Evolutionary conservation across 805 yeast genomes (phyloP).

Genomic region (Zygosaccharomyces lentus): DNA sequence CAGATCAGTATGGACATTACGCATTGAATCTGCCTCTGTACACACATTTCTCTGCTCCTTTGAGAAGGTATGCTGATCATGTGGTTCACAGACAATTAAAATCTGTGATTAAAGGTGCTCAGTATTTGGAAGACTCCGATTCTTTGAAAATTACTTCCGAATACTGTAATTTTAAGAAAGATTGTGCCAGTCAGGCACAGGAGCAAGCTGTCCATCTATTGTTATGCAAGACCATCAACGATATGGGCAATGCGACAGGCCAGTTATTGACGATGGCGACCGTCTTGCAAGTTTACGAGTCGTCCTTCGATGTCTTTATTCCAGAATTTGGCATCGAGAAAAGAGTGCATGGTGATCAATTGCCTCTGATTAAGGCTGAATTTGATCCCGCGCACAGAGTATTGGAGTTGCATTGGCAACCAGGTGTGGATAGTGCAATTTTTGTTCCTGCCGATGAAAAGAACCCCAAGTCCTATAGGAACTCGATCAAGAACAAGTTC

Average conservation of each 20-base stretch:
- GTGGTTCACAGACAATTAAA: slow-evolving; percentile 91
- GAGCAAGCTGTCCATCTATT: slow-evolving; percentile 89
- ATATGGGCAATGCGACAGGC: slow-evolving; percentile 66
- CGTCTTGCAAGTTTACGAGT: slow-evolving; percentile 89
- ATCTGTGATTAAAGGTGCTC: slow-evolving; percentile 46
- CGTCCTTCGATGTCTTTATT: slow-evolving; percentile 87
- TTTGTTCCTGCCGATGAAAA: slow-evolving; percentile 88
- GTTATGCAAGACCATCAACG: slow-evolving; percentile 77
- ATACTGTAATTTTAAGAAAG: slow-evolving; percentile 92
- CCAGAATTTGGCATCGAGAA: slow-evolving; percentile 95
- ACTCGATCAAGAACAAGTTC: slow-evolving; percentile 72
- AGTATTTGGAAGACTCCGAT: slow-evolving; percentile 54
- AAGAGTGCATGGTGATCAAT: slow-evolving; percentile 95
- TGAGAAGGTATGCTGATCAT: slow-evolving; percentile 86
- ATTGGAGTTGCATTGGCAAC: slow-evolving; percentile 87
- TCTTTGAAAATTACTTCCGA: slow-evolving; percentile 78
- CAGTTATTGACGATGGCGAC: slow-evolving; percentile 81
- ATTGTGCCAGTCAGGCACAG: slow-evolving; percentile 88
- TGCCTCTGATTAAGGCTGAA: slow-evolving; percentile 89
- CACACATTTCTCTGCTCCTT: slow-evolving; percentile 91
- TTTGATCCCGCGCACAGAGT: slow-evolving; percentile 64
- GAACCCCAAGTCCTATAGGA: slow-evolving; percentile 68
- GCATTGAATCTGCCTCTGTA: slow-evolving; percentile 78
- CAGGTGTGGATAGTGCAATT: slow-evolving; percentile 86
- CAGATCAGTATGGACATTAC: slow-evolving; percentile 74